Conservation (phyloP, 1,139 yeast species). For the Candida tropicalis region DNA sequence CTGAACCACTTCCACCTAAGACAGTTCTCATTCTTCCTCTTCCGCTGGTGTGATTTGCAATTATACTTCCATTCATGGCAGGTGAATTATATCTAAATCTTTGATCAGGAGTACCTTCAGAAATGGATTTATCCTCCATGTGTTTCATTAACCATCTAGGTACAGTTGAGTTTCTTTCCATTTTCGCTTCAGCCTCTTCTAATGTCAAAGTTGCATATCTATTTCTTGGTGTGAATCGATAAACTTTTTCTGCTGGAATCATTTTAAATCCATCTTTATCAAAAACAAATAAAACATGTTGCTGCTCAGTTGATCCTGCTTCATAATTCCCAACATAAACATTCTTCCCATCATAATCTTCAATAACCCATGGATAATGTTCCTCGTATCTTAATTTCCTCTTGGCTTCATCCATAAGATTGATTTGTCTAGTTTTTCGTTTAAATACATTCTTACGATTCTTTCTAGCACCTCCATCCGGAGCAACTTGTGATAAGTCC, state of each 20-base stretch:
- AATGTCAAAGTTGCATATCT: slow-evolving; percentile 90
- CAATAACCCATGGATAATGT: slow-evolving; percentile 96
- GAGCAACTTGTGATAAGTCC: slow-evolving; percentile 78
- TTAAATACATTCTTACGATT: slow-evolving; percentile 64
- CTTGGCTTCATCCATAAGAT: slow-evolving; percentile 77
- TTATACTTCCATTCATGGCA: slow-evolving; percentile 18
- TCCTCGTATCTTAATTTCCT: slow-evolving; percentile 89
- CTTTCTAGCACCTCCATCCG: slow-evolving; percentile 89
- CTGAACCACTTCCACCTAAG: slow-evolving; percentile 49
- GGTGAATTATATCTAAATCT: slow-evolving; percentile 40
- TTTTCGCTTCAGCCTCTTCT: slow-evolving; percentile 95
- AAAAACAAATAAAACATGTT: slow-evolving; percentile 79
- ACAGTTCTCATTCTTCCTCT: slow-evolving; percentile 58
- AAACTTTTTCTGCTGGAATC: slow-evolving; percentile 94
- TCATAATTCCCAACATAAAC: slow-evolving; percentile 97
- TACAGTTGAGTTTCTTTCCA: slow-evolving; percentile 78
- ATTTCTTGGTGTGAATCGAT: slow-evolving; percentile 90
- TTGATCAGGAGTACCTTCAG: slow-evolving; percentile 49
- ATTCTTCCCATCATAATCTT: slow-evolving; percentile 91
- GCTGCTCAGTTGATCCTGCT: slow-evolving; percentile 85
- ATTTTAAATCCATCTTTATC: slow-evolving; percentile 88
- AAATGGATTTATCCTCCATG: slow-evolving; percentile 62
- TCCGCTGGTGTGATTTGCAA: slow-evolving; percentile 23
- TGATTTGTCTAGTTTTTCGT: slow-evolving; percentile 83
- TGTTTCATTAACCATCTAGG: slow-evolving; percentile 98